Percentiles rank a stretch among this genome's conserved stretches.
These are phyloP conservation scores for Graphiopsis chlorocephala DNA, from an alignment of 2,329 filamentous ascomycete genomes.

Conservation along the genomic window DNA sequence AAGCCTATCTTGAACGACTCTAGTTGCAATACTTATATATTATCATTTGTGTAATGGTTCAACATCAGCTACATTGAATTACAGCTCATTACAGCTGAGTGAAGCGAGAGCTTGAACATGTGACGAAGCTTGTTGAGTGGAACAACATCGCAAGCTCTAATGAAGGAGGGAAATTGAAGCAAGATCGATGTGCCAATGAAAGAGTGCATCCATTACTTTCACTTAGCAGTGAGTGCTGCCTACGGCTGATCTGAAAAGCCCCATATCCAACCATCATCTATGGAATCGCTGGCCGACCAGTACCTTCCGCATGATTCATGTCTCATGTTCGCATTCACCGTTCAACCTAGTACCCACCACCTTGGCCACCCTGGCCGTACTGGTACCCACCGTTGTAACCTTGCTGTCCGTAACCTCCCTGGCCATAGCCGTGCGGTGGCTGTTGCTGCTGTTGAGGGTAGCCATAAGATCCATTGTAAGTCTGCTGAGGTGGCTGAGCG, in stretches of 20 bases:
- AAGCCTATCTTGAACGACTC: too few species aligned
- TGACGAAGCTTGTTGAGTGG: too few species aligned
- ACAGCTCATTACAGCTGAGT: not conserved
- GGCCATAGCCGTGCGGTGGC: conserved; percentile 20
- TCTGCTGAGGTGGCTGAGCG: conserved; percentile 17
- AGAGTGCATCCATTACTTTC: not conserved
- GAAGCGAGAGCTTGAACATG: not conserved
- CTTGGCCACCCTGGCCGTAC: conserved; percentile 17
- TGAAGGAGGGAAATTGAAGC: not conserved
- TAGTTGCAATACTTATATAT: too few species aligned
- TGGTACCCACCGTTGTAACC: conserved; percentile 19
- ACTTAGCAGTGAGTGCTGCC: not conserved
- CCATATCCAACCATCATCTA: not conserved
- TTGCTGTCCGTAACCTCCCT: conserved; percentile 20
- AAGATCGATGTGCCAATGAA: not conserved
- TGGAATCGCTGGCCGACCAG: not conserved
- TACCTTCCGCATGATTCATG: not conserved
- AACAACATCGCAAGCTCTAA: not conserved
- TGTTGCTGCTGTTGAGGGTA: conserved; percentile 26
- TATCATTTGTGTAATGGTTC: too few species aligned
- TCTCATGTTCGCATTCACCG: not conserved
- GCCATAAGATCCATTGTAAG: conserved; percentile 21
- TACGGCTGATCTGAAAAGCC: not conserved
- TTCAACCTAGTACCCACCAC: conserved; percentile 11
- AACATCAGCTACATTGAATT: too few species aligned